A percentile compares a stretch with the other conserved stretches of the same genome.
These are phyloP conservation scores for Thinopyrum elongatum DNA, from an alignment of 176 grass and related monocot genomes.

Conservation along the genomic window DNA sequence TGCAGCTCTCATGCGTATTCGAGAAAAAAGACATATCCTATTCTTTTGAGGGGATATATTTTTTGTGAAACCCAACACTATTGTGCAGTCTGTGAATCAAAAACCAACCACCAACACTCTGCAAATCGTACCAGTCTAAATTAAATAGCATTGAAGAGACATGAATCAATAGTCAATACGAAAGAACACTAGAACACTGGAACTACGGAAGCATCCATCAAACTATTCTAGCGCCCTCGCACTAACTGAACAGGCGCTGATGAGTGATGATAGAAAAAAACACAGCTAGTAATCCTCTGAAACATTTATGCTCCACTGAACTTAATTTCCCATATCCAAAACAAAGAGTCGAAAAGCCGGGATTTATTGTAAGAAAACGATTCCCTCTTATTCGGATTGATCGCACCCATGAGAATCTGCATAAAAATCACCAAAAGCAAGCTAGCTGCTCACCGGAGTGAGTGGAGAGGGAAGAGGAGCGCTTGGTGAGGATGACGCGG, in stretches of 20 bases:
- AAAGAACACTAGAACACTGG: not conserved
- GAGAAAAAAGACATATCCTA: too few species aligned
- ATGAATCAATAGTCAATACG: too few species aligned
- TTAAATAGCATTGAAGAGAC: not conserved
- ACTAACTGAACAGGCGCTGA: not conserved
- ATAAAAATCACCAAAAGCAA: not conserved
- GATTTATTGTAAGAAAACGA: not conserved
- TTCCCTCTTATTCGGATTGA: not conserved
- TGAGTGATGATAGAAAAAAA: not conserved
- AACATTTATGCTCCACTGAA: not conserved
- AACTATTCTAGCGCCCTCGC: not conserved
- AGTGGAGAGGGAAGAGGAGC: constrained; percentile 58
- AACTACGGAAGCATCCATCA: not conserved
- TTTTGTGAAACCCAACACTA: not conserved
- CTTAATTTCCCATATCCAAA: not conserved
- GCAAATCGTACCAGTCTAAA: too few species aligned
- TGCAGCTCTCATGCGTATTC: too few species aligned
- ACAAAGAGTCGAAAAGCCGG: not conserved
- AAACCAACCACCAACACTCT: not conserved
- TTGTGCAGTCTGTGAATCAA: not conserved
- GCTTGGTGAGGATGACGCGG: constrained; percentile 74
- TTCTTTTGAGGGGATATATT: too few species aligned
- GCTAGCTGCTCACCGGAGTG: constrained; percentile 52
- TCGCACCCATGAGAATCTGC: not conserved
- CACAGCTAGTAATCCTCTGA: not conserved